phyloP scores from a whole-genome alignment of 148 eudicot genomes.

The Nyssa sinensis region DNA sequence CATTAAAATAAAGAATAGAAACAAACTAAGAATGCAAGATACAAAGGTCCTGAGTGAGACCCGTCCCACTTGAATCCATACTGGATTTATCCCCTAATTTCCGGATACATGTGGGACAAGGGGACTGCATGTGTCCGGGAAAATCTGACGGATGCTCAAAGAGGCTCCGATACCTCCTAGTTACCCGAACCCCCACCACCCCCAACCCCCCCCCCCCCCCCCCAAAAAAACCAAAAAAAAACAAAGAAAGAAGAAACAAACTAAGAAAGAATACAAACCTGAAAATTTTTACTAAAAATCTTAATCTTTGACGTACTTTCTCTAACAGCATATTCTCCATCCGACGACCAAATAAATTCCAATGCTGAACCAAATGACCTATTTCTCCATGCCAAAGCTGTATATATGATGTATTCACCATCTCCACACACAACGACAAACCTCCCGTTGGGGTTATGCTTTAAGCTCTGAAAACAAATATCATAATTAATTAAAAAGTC shows the following conservation, averaged over 20 bases:
- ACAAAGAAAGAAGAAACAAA: no score
- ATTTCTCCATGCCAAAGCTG: conserved; percentile 92
- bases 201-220: no score
- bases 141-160: no score
- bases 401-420: conserved; percentile 83
- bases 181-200: no score
- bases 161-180: no score
- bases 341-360: conserved; percentile 93
- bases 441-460: conserved; percentile 96
- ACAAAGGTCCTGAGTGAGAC: no score
- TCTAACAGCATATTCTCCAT: conserved; percentile 93
- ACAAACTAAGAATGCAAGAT: no score
- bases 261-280: conserved; percentile 43
- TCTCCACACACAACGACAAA: conserved; percentile 95
- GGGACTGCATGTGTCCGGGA: no score
- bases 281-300: conserved; percentile 74
- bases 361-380: conserved; percentile 85
- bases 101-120: no score
- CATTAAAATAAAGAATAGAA: background rate
- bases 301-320: conserved; percentile 96
- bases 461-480: conserved; percentile 53
- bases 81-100: no score
- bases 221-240: no score
- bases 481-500: background rate
- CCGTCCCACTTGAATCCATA: no score